Percentiles rank a stretch among this genome's conserved stretches.
Evolutionary conservation across 2,329 filamentous ascomycete genomes (phyloP).

Genomic region (Fusarium decemcellulare): DNA sequence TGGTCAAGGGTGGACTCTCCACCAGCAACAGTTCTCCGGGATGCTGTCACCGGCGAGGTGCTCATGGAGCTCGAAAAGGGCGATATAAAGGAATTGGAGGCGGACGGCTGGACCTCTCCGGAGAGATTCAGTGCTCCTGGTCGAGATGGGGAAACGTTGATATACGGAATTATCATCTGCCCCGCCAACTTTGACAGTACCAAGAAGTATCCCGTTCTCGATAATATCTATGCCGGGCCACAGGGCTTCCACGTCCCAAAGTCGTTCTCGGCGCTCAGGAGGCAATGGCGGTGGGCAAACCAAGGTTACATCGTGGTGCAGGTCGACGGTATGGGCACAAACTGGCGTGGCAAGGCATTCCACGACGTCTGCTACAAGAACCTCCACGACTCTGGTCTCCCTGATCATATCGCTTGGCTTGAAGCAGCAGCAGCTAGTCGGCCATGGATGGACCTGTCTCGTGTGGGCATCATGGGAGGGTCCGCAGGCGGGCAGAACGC

Average conservation of each 20-base stretch:
- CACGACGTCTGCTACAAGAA: constrained; percentile 51
- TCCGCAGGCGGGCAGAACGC: constrained; percentile 51
- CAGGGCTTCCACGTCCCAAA: constrained; percentile 45
- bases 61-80: constrained; percentile 34
- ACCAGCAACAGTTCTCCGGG: constrained; percentile 37
- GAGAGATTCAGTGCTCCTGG: constrained; percentile 46
- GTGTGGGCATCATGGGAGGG: constrained; percentile 47
- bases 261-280: constrained; percentile 33
- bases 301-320: constrained; percentile 49
- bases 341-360: constrained; percentile 48
- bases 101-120: constrained; percentile 31
- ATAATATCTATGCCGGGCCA: constrained; percentile 50
- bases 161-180: constrained; percentile 47
- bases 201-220: constrained; percentile 47
- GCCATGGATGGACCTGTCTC: constrained; percentile 47
- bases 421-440: constrained; percentile 44
- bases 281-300: constrained; percentile 43
- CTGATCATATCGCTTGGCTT: constrained; percentile 50
- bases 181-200: constrained; percentile 42
- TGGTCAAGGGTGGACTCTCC: constrained; percentile 47
- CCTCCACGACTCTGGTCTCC: constrained; percentile 46
- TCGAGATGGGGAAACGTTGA: constrained; percentile 44
- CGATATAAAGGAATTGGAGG: constrained; percentile 9
- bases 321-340: constrained; percentile 52
- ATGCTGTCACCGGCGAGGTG: constrained; percentile 30